Evolutionary conservation across 306 rosid genomes (phyloP), one percentile per base, ranked within the genome.

Genomic region (Dalbergia cultrata): DNA sequence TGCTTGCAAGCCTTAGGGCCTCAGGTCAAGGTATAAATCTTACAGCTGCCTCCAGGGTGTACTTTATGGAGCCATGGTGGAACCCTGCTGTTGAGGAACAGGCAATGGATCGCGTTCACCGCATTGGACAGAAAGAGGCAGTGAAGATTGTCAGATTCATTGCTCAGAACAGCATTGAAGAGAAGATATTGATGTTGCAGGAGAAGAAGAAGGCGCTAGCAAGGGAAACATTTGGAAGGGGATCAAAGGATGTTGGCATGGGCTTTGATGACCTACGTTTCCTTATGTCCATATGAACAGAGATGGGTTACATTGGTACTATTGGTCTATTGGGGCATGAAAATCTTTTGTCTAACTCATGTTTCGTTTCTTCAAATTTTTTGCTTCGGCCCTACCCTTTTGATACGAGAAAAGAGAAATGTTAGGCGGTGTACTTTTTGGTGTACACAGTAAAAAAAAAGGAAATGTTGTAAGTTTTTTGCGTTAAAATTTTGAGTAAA

Each of bases 61-160:
- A 90, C 86, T 83, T 92, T 39, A 85, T 92, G 81, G 98, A 94
- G 84, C 98, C 98, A 9, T 94, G 98, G 98, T 94, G 96, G 98
- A 90, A 94, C 73, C 93, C 93, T 1, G 96, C 92, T 4, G 90
- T 92, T n/a, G 98, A 94, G 83, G 97, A 90, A 74, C 98, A 92
- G 18, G 96, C 97, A 31, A 94, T 92, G 92, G 96, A 92, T 64
- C 92, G 96, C 4, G 87, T 90, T 37, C 97, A 92, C 82, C 90
- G 97, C 74, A 89, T 94, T 8, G 98, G 98, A 57, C 98, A 94
- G 84, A 88, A 82, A 61, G 89, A 92, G 67, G 75, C 83, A 14
- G 98, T 94, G 76, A 92, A 89, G 82, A 77, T 94, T 70, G 85
- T 92, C n/a, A 88, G 96, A 75, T 57, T 94, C 75, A 86, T 94